Evolutionary conservation across 257 asterid genomes (phyloP).

Genomic region (Fraxinus excelsior): DNA sequence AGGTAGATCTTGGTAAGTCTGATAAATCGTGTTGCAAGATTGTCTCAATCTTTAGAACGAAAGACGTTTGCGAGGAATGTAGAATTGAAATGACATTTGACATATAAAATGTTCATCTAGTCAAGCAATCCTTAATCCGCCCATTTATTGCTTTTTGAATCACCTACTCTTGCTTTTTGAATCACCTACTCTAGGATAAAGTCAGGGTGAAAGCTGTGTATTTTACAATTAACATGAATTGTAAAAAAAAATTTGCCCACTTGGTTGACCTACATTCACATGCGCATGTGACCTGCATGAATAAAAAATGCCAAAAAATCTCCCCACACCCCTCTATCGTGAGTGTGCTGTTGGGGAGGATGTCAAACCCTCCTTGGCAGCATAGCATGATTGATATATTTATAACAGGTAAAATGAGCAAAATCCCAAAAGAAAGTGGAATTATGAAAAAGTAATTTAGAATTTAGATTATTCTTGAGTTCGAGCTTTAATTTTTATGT

Average conservation of each 20-base stretch:
- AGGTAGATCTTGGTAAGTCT: too few relatives aligned
- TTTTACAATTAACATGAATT: too few relatives aligned
- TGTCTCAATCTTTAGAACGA: background rate
- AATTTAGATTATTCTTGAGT: background rate
- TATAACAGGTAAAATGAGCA: background rate
- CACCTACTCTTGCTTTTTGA: conserved; percentile 19
- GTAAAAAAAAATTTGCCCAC: too few relatives aligned
- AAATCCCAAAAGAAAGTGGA: background rate
- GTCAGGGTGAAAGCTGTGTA: background rate
- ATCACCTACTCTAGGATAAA: background rate
- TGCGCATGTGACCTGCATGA: too few relatives aligned
- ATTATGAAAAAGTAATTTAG: background rate
- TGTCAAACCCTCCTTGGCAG: too few relatives aligned
- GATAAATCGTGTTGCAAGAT: too few relatives aligned
- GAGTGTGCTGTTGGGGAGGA: too few relatives aligned
- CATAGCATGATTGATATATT: background rate
- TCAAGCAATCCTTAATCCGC: conserved; percentile 18
- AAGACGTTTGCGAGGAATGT: background rate
- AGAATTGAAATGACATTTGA: conserved; percentile 1
- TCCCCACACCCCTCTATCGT: too few relatives aligned
- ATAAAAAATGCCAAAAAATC: too few relatives aligned
- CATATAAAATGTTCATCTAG: conserved; percentile 20
- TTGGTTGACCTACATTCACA: too few relatives aligned
- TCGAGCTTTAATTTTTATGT: background rate
- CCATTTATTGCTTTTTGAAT: conserved; percentile 22